Conservation (phyloP, 768 basidiomycete genomes). For the Lenzites betulinus region DNA sequence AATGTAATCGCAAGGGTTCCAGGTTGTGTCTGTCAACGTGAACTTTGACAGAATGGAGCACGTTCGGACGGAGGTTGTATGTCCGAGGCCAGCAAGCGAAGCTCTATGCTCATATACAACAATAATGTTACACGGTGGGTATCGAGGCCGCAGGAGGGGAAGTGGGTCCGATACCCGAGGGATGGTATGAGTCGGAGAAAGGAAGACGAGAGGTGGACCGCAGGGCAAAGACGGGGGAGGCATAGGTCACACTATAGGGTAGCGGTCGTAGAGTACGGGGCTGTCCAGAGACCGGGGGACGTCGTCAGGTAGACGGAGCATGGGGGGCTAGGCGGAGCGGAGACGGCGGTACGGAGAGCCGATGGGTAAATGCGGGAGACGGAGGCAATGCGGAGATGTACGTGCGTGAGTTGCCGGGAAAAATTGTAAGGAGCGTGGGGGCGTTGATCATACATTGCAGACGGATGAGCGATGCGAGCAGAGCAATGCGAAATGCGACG, state of each 20-base stretch:
- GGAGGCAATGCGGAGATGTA: conserved; percentile 10
- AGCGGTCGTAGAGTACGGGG: conserved; percentile 3
- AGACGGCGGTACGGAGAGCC: neutral
- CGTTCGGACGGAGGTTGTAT: neutral
- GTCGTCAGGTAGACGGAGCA: neutral
- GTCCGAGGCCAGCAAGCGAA: neutral
- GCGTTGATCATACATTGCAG: neutral
- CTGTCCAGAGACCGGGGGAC: neutral
- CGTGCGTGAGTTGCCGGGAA: conserved; percentile 1
- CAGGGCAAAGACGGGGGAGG: no score
- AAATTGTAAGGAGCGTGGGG: neutral
- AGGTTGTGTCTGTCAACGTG: no score
- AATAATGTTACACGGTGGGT: conserved; percentile 16
- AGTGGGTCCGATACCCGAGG: neutral
- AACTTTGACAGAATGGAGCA: no score
- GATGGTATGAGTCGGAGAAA: neutral
- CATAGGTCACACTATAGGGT: neutral
- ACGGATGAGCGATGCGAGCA: neutral
- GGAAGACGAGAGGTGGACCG: neutral
- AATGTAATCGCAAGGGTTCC: no score
- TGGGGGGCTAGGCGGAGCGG: neutral
- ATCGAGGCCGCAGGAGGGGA: neutral
- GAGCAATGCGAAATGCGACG: neutral
- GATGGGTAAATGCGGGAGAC: neutral
- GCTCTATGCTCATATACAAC: conserved; percentile 17